Conservation (phyloP, 352 stramenopile species). For the Blastocystis hominis region DNA sequence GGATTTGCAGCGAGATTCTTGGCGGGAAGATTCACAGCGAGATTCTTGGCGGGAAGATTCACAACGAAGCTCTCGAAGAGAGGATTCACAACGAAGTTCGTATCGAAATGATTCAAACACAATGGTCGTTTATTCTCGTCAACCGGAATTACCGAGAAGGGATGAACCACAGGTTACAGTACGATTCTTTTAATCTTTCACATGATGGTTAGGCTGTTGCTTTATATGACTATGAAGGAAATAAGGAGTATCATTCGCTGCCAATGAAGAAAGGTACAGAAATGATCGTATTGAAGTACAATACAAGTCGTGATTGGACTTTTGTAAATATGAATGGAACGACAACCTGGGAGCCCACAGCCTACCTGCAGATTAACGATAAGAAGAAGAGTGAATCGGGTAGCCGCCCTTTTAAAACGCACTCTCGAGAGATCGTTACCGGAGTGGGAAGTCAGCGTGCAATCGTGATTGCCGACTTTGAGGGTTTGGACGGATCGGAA, state of each 20-base stretch:
- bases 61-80: neutral
- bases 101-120: neutral
- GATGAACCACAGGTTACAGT: neutral
- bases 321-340: conserved; percentile 6
- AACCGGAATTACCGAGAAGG: neutral
- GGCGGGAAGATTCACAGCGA: neutral
- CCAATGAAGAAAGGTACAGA: neutral
- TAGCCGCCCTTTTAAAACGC: neutral
- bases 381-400: neutral
- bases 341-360: conserved; percentile 25
- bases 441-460: neutral
- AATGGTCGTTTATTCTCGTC: neutral
- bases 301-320: neutral
- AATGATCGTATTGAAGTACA: conserved; percentile 38
- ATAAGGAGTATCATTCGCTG: conserved; percentile 22
- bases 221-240: conserved; percentile 8
- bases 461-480: conserved; percentile 41
- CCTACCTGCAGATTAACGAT: conserved; percentile 1
- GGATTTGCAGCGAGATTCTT: neutral
- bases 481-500: neutral
- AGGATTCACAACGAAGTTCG: neutral
- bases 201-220: neutral
- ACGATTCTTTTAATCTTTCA: neutral
- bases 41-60: neutral
- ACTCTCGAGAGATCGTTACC: neutral